These are phyloP conservation scores for Pythium coloratum DNA, from an alignment of 352 stramenopile species.

Conservation along the genomic window DNA sequence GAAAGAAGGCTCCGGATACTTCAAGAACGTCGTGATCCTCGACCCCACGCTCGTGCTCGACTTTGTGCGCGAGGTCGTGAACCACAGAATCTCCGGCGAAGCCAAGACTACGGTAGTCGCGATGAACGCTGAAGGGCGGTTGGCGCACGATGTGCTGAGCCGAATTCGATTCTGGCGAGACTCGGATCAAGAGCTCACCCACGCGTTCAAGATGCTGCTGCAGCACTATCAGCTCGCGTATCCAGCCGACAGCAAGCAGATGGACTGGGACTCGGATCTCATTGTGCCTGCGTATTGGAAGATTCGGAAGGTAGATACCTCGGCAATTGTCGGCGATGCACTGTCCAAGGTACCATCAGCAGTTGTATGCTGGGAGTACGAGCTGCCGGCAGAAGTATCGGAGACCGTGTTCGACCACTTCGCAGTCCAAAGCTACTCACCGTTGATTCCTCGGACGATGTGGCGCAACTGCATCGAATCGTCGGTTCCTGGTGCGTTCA, in stretches of 20 bases:
- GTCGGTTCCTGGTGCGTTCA: slow-evolving; percentile 13
- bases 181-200: slow-evolving; percentile 23
- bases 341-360: neutral
- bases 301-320: neutral
- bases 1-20: neutral
- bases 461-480: slow-evolving; percentile 19
- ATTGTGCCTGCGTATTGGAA: slow-evolving; percentile 18
- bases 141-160: neutral
- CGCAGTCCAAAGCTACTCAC: slow-evolving; percentile 29
- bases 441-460: slow-evolving; percentile 16
- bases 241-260: slow-evolving; percentile 11
- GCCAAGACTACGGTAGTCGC: neutral
- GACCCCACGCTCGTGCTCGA: slow-evolving; percentile 34
- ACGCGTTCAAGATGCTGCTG: slow-evolving; percentile 32
- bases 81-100: neutral
- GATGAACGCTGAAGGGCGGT: neutral
- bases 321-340: neutral
- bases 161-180: slow-evolving; percentile 15
- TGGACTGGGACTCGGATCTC: slow-evolving; percentile 26
- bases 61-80: neutral
- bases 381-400: slow-evolving; percentile 23
- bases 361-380: slow-evolving; percentile 32
- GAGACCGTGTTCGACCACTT: slow-evolving; percentile 37
- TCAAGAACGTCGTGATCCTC: slow-evolving; percentile 2
- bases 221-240: slow-evolving; percentile 27